phyloP scores from a whole-genome alignment of 805 yeast genomes.

The Candida nitratophila region DNA sequence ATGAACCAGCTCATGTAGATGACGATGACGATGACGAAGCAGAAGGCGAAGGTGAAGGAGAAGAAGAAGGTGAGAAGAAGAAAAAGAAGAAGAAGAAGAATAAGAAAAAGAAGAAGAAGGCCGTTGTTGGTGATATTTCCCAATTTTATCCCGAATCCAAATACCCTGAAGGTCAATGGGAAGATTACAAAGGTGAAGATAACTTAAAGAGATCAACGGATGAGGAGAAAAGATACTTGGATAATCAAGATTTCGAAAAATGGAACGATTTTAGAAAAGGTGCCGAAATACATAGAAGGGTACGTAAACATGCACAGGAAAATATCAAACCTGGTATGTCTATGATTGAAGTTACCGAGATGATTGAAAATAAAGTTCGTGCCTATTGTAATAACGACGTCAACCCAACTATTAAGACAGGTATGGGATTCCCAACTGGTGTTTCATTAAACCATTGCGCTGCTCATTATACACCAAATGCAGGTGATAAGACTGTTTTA shows the following conservation, averaged over 20 bases:
- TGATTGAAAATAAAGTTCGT: constrained; percentile 80
- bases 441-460: constrained; percentile 89
- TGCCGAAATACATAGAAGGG: constrained; percentile 93
- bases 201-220: constrained; percentile 70
- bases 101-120: constrained; percentile 48
- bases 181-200: constrained; percentile 62
- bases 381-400: constrained; percentile 52
- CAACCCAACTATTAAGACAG: constrained; percentile 65
- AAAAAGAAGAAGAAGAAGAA: constrained; percentile 56
- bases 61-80: constrained; percentile 24
- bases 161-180: constrained; percentile 86
- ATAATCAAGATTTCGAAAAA: constrained; percentile 50
- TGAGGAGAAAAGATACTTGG: constrained; percentile 79
- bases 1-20: not conserved
- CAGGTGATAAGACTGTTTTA: constrained; percentile 81
- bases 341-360: constrained; percentile 82
- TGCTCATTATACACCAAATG: constrained; percentile 96
- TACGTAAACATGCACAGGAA: constrained; percentile 69
- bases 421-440: constrained; percentile 99
- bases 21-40: constrained; percentile 13
- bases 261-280: constrained; percentile 93
- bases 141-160: constrained; percentile 60
- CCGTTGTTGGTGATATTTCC: constrained; percentile 55
- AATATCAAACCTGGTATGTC: constrained; percentile 86
- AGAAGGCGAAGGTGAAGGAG: constrained; percentile 24